Percentiles rank a stretch among this genome's conserved stretches.
phyloP scores from a whole-genome alignment of 768 basidiomycete species.

The Russula compacta region DNA sequence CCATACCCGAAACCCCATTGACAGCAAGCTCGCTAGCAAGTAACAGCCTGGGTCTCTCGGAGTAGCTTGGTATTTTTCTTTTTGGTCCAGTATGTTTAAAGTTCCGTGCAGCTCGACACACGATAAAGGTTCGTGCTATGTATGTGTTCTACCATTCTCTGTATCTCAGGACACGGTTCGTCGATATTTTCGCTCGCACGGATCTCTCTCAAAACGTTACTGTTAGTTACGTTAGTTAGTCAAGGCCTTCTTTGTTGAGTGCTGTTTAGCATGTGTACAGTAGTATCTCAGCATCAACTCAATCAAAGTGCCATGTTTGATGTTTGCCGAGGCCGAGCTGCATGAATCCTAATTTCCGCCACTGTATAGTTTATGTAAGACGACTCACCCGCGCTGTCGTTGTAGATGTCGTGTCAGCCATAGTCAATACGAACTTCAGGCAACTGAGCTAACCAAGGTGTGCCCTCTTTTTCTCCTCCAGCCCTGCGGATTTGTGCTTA shows the following conservation, averaged over 20 bases:
- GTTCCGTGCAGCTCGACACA: background rate
- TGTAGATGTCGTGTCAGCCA: background rate
- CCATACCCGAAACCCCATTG: constrained; percentile 8
- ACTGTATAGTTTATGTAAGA: constrained; percentile 19
- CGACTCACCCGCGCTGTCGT: background rate
- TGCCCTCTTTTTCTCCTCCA: background rate
- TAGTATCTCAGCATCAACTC: background rate
- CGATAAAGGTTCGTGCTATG: background rate
- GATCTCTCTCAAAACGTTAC: too few species aligned
- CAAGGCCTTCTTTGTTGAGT: background rate
- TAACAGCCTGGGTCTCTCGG: background rate
- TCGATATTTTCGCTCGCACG: background rate
- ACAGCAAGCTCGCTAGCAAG: constrained; percentile 1
- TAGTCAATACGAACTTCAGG: constrained; percentile 1
- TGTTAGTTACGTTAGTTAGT: too few species aligned
- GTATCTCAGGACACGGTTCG: background rate
- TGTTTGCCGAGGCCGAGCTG: background rate
- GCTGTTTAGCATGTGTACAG: background rate
- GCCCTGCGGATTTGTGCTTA: background rate
- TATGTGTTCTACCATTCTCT: background rate
- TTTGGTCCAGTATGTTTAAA: background rate
- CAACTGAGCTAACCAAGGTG: background rate
- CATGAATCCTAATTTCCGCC: constrained; percentile 8
- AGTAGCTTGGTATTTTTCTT: background rate
- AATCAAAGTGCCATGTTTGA: background rate